Evolutionary conservation across 257 asterid genomes (phyloP).

Genomic region (Leptodermis oblonga): DNA sequence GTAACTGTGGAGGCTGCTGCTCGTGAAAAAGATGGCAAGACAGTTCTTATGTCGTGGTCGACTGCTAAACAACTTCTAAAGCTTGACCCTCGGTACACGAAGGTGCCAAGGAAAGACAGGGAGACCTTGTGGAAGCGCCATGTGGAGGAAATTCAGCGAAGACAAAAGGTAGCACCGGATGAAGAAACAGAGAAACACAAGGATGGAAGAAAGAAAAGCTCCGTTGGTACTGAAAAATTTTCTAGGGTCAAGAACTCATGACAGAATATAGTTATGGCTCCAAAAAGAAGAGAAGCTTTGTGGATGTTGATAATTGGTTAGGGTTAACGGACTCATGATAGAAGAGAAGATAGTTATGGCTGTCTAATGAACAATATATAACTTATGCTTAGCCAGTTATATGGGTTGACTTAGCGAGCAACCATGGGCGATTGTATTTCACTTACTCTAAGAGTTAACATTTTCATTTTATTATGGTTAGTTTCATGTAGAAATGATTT

Average conservation of each 20-base stretch:
- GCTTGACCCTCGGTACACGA: conserved; percentile 68
- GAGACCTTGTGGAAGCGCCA: conserved; percentile 84
- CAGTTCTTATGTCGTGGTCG: conserved; percentile 78
- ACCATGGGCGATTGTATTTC: no score
- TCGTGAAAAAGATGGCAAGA: conserved; percentile 74
- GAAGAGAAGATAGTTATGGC: not conserved
- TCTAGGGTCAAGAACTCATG: conserved; percentile 40
- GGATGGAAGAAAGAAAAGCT: conserved; percentile 41
- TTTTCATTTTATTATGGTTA: no score
- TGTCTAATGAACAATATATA: no score
- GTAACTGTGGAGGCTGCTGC: conserved; percentile 61
- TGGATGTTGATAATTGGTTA: not conserved
- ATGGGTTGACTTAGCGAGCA: no score
- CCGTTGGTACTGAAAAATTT: conserved; percentile 40
- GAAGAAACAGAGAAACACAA: conserved; percentile 45
- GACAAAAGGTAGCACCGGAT: conserved; percentile 41
- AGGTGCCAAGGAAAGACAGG: conserved; percentile 81
- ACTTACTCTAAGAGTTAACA: no score
- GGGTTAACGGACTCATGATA: no score
- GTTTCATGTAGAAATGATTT: no score
- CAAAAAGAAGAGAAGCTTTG: not conserved
- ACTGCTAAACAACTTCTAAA: conserved; percentile 73
- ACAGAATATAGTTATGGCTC: conserved; percentile 36
- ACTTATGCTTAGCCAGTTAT: no score
- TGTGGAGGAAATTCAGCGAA: conserved; percentile 67